Evolutionary conservation across 345 rosid genomes (phyloP), one percentile per base, ranked within the genome.

Genomic region (Dipteronia dyeriana): DNA sequence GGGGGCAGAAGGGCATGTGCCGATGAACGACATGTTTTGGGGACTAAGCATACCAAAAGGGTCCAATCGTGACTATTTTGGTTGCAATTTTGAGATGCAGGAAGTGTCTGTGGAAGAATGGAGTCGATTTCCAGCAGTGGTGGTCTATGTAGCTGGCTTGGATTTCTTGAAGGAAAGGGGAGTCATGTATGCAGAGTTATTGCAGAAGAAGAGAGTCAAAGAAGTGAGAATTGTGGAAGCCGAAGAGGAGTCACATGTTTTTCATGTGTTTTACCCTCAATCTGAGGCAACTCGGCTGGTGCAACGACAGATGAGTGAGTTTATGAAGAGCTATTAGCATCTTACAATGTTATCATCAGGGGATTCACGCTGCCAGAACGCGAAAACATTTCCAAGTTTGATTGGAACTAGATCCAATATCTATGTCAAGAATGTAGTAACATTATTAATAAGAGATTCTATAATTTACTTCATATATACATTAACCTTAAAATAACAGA

Each of bases 91-190:
- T 41, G 84, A 89, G 90, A 86, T 10, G 41, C 81, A 74, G 11
- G 76, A 68, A 2, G 68, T 91, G 22, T 67, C 81, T 3, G 63
- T 34, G 5, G 80, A 72, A 0, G 87, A 85, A 74, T 91, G 91
- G 93, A 51, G 23, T 12, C 80, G 69, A 39, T 89, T 91, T 74
- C 93, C 91, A 0, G 77, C 82, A 0, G 87, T 82, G 56, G 80
- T 9, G 45, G 87, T 89, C 29, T 83, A 81, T 68, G 87, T 89
- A 63, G 91, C 93, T 4, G 89, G 82, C n/a, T 43, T 85, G 79
- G 93, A 89, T 72, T 91, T 91, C 78, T 79, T 91, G 82, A 89
- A 85, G 66, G 91, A 89, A 79, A 87, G 93, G 72, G 95, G 93
- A 41, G 75, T 73, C 31, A 82, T 81, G 86, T 87, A 88, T 45